Conservation (phyloP, 305 asterid genomes). For the Ilex paraguariensis region DNA sequence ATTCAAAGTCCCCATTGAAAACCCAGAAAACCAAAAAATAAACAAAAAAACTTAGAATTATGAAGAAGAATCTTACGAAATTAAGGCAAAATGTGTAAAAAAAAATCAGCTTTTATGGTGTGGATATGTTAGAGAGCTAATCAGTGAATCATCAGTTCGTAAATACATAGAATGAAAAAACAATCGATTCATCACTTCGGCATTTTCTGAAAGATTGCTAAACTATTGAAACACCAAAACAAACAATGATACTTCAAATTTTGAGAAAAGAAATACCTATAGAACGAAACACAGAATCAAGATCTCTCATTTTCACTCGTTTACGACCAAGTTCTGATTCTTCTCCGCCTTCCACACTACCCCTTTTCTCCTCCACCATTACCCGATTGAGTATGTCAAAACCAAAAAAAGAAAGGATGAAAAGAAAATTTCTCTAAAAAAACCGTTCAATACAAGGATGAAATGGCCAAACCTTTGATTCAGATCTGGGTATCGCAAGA, state of each 20-base stretch:
- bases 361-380: constrained; percentile 52
- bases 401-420: not conserved
- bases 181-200: too few relatives aligned
- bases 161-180: too few relatives aligned
- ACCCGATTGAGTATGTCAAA: constrained; percentile 18
- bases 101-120: too few relatives aligned
- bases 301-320: constrained; percentile 63
- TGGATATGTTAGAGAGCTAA: too few relatives aligned
- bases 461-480: constrained; percentile 41
- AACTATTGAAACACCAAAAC: too few relatives aligned
- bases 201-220: too few relatives aligned
- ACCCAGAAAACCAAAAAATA: too few relatives aligned
- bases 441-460: not conserved
- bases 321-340: constrained; percentile 33
- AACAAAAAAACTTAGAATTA: too few relatives aligned
- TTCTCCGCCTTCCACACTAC: constrained; percentile 37
- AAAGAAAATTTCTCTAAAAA: not conserved
- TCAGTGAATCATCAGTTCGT: too few relatives aligned
- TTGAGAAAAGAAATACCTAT: constrained; percentile 43
- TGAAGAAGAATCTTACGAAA: too few relatives aligned
- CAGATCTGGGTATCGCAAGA: constrained; percentile 42
- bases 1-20: constrained; percentile 16
- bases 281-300: constrained; percentile 53
- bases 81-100: too few relatives aligned
- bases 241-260: not conserved